phyloP scores from a whole-genome alignment of 2,329 filamentous ascomycete species.

The Sporothrix pallida region DNA sequence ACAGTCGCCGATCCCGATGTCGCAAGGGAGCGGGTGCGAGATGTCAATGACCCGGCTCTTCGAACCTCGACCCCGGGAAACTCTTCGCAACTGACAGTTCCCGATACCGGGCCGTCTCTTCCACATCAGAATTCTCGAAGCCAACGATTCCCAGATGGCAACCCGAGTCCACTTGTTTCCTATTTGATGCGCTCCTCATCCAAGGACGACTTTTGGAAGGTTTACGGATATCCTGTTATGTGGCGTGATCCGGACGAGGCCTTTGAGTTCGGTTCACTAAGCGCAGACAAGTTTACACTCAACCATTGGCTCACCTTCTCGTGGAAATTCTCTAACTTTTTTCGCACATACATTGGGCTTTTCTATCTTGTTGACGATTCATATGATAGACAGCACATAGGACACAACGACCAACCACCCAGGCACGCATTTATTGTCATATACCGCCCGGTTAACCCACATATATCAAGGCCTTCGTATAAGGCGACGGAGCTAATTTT shows the following conservation, averaged over 20 bases:
- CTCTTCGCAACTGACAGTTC: background rate
- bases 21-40: constrained; percentile 35
- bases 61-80: too few species aligned
- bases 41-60: background rate
- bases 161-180: background rate
- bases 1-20: constrained; percentile 49
- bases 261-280: constrained; percentile 44
- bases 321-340: constrained; percentile 38
- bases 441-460: constrained; percentile 52
- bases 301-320: constrained; percentile 47
- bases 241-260: constrained; percentile 52
- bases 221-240: constrained; percentile 49
- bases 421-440: constrained; percentile 60
- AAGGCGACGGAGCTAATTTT: constrained; percentile 57
- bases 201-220: background rate
- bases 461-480: constrained; percentile 42
- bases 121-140: background rate
- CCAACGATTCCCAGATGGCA: constrained; percentile 1
- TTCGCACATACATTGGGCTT: constrained; percentile 52
- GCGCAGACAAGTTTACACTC: constrained; percentile 43
- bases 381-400: constrained; percentile 42
- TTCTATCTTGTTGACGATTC: constrained; percentile 57
- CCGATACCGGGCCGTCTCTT: background rate
- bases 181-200: background rate
- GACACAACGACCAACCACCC: constrained; percentile 36